Conservation (phyloP, 331 rosid species). For the Acacia concinna region DNA sequence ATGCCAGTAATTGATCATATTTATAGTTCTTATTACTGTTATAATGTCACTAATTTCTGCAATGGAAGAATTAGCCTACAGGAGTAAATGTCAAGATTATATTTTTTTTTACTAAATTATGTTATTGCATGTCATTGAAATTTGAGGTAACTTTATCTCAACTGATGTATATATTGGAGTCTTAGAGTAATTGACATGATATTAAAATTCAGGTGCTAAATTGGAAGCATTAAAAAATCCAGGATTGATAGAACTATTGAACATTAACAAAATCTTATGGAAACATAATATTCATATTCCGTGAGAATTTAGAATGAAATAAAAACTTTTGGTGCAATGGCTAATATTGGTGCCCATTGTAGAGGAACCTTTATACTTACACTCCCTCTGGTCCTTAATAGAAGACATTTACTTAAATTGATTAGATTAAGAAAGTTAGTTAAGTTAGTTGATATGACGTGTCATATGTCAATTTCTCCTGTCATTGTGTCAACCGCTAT, state of each 20-base stretch:
- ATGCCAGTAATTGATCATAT: neutral
- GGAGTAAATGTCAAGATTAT: conserved; percentile 3
- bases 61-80: neutral
- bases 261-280: neutral
- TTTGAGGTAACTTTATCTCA: too few species aligned
- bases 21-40: conserved; percentile 1
- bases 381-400: too few species aligned
- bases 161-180: neutral
- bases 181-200: neutral
- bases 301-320: neutral
- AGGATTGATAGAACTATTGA: neutral
- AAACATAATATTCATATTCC: neutral
- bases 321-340: neutral
- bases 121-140: neutral
- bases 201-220: neutral
- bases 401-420: too few species aligned
- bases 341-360: neutral
- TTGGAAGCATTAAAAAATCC: neutral
- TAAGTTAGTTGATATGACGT: too few species aligned
- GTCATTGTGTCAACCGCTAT: neutral
- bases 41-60: neutral
- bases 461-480: neutral
- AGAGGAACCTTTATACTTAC: neutral
- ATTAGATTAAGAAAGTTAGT: too few species aligned
- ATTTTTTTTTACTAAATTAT: neutral